Conservation (phyloP, 2,329 filamentous ascomycete genomes). For the Exophiala oligosperma region DNA sequence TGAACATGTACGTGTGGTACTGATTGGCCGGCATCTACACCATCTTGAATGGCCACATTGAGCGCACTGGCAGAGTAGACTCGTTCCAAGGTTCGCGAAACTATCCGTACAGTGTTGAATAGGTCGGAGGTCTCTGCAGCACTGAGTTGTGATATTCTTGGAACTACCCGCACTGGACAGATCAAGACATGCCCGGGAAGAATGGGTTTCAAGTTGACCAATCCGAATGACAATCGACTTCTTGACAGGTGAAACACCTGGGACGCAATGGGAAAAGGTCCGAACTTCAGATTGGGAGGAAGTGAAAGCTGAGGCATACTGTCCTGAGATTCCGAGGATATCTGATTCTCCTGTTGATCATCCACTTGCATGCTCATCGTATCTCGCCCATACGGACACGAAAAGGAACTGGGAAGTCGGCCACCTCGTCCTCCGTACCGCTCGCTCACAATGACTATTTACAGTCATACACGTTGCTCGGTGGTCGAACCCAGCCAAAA, state of each 20-base stretch:
- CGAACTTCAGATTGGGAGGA: slow-evolving; percentile 61
- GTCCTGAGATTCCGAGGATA: background rate
- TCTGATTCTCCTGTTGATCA: background rate
- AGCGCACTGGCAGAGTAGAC: slow-evolving; percentile 69
- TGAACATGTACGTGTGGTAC: slow-evolving; percentile 93
- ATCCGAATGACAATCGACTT: slow-evolving; percentile 67
- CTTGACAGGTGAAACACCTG: slow-evolving; percentile 88
- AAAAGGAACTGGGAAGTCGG: too few relatives aligned
- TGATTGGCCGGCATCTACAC: slow-evolving; percentile 84
- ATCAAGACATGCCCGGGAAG: slow-evolving; percentile 91
- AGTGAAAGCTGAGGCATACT: slow-evolving; percentile 21
- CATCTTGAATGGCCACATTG: slow-evolving; percentile 95
- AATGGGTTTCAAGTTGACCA: slow-evolving; percentile 94
- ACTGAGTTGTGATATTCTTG: slow-evolving; percentile 73
- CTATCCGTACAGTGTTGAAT: slow-evolving; percentile 80
- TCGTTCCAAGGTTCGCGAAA: slow-evolving; percentile 71
- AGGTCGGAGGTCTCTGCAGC: slow-evolving; percentile 76
- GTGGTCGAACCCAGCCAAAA: too few relatives aligned
- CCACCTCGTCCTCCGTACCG: too few relatives aligned
- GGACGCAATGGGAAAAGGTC: slow-evolving; percentile 71
- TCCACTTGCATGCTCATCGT: background rate
- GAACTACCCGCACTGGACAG: slow-evolving; percentile 69
- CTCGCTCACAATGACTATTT: too few relatives aligned
- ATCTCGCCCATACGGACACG: background rate
- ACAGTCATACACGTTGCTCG: too few relatives aligned